Evolutionary conservation across 2,329 filamentous ascomycete genomes (phyloP).

Genomic region (Cryphonectria naterciae): DNA sequence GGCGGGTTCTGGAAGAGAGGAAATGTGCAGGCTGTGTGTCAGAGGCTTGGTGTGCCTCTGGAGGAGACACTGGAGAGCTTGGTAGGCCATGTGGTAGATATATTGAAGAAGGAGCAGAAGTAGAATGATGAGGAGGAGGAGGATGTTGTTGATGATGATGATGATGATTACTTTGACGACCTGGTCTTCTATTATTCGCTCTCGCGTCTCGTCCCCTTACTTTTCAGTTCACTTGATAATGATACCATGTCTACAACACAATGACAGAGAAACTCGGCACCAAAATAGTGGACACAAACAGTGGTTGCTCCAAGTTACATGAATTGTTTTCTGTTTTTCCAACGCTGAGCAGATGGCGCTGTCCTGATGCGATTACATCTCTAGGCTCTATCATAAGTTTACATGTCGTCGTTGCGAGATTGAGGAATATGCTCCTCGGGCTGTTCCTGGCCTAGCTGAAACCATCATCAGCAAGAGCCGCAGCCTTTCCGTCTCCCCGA

Average conservation of each 20-base stretch:
- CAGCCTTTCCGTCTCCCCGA: slow-evolving; percentile 9
- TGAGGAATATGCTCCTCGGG: not conserved
- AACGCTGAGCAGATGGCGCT: slow-evolving; percentile 9
- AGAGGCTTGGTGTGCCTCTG: slow-evolving; percentile 49
- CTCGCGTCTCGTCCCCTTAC: not conserved
- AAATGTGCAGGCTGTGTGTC: slow-evolving; percentile 63
- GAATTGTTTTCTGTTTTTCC: not conserved
- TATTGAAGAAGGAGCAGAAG: not conserved
- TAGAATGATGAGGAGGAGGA: too few species aligned
- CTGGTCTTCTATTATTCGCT: too few species aligned
- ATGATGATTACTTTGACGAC: not conserved
- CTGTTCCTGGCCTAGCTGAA: slow-evolving; percentile 33
- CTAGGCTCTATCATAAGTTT: slow-evolving; percentile 25
- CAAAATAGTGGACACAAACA: not conserved
- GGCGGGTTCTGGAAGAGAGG: slow-evolving; percentile 60
- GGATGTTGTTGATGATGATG: not conserved
- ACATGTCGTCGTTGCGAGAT: slow-evolving; percentile 17
- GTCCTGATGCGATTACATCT: slow-evolving; percentile 17
- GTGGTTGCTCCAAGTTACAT: not conserved
- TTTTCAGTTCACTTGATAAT: not conserved
- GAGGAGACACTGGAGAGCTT: slow-evolving; percentile 49
- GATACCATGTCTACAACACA: not conserved
- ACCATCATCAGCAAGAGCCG: slow-evolving; percentile 33
- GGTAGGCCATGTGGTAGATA: slow-evolving; percentile 8
- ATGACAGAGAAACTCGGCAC: not conserved